Evolutionary conservation across 176 grass and related monocot genomes (phyloP), one percentile per base, ranked within the genome.

Genomic region (Lolium multiflorum): DNA sequence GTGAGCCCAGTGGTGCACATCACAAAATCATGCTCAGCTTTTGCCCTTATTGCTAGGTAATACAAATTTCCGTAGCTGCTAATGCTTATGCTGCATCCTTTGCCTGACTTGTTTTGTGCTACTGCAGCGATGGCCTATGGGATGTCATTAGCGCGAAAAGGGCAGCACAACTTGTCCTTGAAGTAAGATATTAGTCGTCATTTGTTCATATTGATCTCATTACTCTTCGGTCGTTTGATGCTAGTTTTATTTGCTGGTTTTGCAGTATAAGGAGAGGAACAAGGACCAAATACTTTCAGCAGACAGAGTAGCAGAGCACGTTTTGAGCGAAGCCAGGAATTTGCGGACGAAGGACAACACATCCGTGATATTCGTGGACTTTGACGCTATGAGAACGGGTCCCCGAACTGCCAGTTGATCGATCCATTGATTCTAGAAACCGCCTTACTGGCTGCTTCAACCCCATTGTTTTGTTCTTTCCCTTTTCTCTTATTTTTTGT

Each of bases 11-110:
- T 71, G 4, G 88, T 92, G 25, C 74, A 44, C 60, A 76, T 95
- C 25, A 71, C 86, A 17, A 92, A 88, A 78, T 73, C 76, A 37
- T 89, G 69, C 75, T 84, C 86, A 51, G 88, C 90, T 55, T 95
- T 90, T 87, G 88, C 88, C 47, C 70, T 95, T 79, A 90, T 95
- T 47, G 93, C 90, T 62, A 95, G 93, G 93, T 95, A 89, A 80
- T 35, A 72, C 35, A 46, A 54, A 44, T 65, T 76, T 47, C 49
- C 58, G 13, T 77, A 50, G 22, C 46, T 77, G 46, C 59, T 41
- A 69, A 14, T 54, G 37, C 25, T 76, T 84, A 47, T 46, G 14
- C 50, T 74, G 59, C 31, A 28, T 69, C 24, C 37, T n/a, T 73
- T 49, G 50, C 21, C 22, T 48, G 13, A 68, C 76, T 22, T 63